Conservation (phyloP, 164 flowering plant genomes). For the grape (Vitis vinifera) region ASM3070453v1 NC_081822.1:33594501-33595000, state of each 20-base stretch:
- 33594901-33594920: too few relatives aligned
- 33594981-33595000: too few relatives aligned
- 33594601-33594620: conserved; percentile 7
- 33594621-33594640: not conserved
- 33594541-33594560: not conserved
- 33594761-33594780: not conserved
- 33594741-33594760: not conserved
- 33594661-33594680: not conserved
- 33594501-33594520: not conserved
- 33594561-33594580: not conserved
- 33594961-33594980: too few relatives aligned
- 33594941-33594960: too few relatives aligned
- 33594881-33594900: too few relatives aligned
- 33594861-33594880: too few relatives aligned
- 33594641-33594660: too few relatives aligned
- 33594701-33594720: not conserved
- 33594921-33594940: too few relatives aligned
- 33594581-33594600: not conserved
- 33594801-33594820: not conserved
- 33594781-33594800: not conserved
- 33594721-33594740: not conserved
- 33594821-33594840: conserved; percentile 1
- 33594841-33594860: too few relatives aligned
- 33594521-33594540: conserved; percentile 11
- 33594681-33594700: not conserved